phyloP scores from a whole-genome alignment of 1,284 basidiomycete genomes.

The Anthracocystis setariae region DNA sequence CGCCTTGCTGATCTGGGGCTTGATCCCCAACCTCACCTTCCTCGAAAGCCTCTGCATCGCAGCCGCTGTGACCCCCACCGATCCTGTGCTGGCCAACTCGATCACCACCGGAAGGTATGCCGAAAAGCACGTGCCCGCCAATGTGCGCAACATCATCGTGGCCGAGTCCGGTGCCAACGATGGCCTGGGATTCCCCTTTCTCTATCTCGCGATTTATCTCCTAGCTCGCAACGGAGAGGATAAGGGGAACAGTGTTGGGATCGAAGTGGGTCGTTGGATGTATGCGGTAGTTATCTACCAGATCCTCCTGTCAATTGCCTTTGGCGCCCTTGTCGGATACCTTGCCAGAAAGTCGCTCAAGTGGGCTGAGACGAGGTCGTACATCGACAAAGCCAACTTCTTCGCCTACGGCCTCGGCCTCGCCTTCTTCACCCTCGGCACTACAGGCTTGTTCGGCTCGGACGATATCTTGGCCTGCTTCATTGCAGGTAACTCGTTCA shows the following conservation, averaged over 20 bases:
- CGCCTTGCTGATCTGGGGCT: constrained; percentile 66
- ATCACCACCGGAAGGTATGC: constrained; percentile 69
- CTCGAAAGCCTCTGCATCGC: constrained; percentile 68
- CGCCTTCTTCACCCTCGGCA: constrained; percentile 68
- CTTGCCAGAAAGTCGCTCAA: constrained; percentile 68
- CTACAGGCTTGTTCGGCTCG: constrained; percentile 69
- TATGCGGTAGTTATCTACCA: constrained; percentile 69
- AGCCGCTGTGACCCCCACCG: constrained; percentile 69
- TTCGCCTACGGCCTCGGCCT: constrained; percentile 68
- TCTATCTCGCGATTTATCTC: constrained; percentile 68
- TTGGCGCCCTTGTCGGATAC: constrained; percentile 68
- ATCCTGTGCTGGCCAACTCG: constrained; percentile 68
- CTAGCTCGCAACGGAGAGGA: constrained; percentile 55
- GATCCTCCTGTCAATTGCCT: constrained; percentile 65
- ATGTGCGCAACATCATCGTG: constrained; percentile 68
- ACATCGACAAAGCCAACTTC: constrained; percentile 68
- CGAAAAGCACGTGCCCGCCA: constrained; percentile 68
- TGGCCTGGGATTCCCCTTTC: constrained; percentile 65
- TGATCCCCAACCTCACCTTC: constrained; percentile 67
- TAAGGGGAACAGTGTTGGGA: constrained; percentile 52
- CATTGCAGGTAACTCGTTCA: constrained; percentile 68
- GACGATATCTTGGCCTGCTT: constrained; percentile 70
- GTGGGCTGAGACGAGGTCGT: constrained; percentile 64
- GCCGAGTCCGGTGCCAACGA: constrained; percentile 70
- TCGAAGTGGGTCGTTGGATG: constrained; percentile 68